phyloP scores from a whole-genome alignment of 2,329 filamentous ascomycete genomes.

The Cytospora mali region DNA sequence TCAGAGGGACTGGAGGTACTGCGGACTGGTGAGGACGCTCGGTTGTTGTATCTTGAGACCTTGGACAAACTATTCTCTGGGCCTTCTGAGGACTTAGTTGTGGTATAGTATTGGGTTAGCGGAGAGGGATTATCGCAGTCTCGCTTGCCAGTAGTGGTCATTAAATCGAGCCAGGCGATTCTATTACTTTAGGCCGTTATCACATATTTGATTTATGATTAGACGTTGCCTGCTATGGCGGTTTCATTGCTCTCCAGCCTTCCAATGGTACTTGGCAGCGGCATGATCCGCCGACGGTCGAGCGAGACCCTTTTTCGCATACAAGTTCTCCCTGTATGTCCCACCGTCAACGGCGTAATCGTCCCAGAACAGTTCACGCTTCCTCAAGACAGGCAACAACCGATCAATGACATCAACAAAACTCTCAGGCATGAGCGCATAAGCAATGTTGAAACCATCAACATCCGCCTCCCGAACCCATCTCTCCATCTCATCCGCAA shows the following conservation, averaged over 20 bases:
- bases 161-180: no score
- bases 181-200: no score
- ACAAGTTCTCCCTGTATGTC: constrained; percentile 64
- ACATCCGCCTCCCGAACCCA: constrained; percentile 26
- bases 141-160: no score
- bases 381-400: constrained; percentile 64
- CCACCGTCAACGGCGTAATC: constrained; percentile 57
- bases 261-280: constrained; percentile 23
- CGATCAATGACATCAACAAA: constrained; percentile 70
- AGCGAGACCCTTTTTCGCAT: constrained; percentile 46
- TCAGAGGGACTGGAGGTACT: no score
- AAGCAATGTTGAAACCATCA: constrained; percentile 46
- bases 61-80: no score
- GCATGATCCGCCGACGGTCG: constrained; percentile 18
- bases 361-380: constrained; percentile 60
- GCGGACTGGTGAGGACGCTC: no score
- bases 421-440: constrained; percentile 67
- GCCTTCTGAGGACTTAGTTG: no score
- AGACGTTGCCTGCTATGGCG: no score
- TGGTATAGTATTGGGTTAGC: no score
- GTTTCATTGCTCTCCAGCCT: constrained; percentile 27
- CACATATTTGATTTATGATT: no score
- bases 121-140: no score
- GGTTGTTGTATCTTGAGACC: no score
- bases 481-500: constrained; percentile 27